Base-by-base conservation (phyloP, 177 flowering plant genomes). In the Tripterygium wilfordii region DNA sequence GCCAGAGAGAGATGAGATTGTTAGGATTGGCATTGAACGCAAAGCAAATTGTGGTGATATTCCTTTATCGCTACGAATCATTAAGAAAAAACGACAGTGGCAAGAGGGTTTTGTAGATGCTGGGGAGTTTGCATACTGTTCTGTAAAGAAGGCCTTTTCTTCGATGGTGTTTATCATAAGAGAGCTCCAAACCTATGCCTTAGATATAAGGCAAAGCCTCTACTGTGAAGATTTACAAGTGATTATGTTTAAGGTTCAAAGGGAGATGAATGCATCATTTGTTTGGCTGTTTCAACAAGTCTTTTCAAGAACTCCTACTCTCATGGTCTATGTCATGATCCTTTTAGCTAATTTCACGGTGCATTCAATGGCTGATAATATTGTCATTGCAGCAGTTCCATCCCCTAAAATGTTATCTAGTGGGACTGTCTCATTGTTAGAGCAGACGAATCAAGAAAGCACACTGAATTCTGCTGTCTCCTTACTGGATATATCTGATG, bases 261-360 rank as follows among this genome's bases (percentile, higher is more conserved):
- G 46, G 6, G 82, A 73, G n/a, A 38, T 68, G 66, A 56, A 61
- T 28, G 33, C 56, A 1, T 70, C 78, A 0, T 73, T 73, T 49
- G 65, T 67, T 2, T 73, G 77, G 78, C 48, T 76, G 12, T 76
- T 76, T 24, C 70, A 62, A 18, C 71, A 70, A 29, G 76, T 76
- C 16, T 73, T 73, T 18, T 58, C 78, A 0, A 36, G 42, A 19
- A 68, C 78, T 1, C 78, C 82, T 0, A 59, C 55, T 25, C 56
- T 76, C 8, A 73, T 76, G 82, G 53, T 73, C 8, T 45, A 63
- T 38, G 55, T 73, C 51, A 70, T 73, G 68, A 38, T 68, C 3
- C 70, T 76, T 5, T 28, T 70, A 26, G 68, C 76, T 0, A 45
- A 73, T 57, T 76, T 62, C 56, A 61, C 74, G 1, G 63, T 62